Conservation (phyloP, 148 eudicot genomes). For the Vaccinium macrocarpon region DNA sequence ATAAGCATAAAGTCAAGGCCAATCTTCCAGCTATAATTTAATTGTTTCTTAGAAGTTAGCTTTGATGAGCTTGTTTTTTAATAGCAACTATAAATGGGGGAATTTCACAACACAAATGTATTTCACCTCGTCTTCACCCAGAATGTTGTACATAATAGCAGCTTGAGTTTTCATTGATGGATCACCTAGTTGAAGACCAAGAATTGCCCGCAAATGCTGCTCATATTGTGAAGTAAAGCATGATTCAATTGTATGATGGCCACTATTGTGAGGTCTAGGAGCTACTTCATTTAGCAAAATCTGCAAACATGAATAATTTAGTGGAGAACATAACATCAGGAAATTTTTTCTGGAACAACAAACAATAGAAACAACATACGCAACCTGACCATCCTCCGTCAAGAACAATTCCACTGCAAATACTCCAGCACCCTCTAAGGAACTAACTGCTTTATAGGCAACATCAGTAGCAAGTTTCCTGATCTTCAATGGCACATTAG, state of each 20-base stretch:
- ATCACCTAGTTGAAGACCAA: constrained; percentile 96
- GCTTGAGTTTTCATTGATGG: constrained; percentile 94
- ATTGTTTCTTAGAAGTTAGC: not conserved
- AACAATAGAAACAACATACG: constrained; percentile 5
- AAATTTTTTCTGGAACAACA: not conserved
- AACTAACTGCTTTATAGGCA: constrained; percentile 77
- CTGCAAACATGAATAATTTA: constrained; percentile 31
- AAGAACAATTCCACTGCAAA: constrained; percentile 91
- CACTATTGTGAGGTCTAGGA: constrained; percentile 91
- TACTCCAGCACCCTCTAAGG: constrained; percentile 95
- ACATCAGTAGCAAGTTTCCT: constrained; percentile 73
- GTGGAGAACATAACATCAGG: not conserved
- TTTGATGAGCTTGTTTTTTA: not conserved
- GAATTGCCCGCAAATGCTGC: constrained; percentile 89
- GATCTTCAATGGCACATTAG: constrained; percentile 74
- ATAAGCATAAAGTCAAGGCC: not conserved
- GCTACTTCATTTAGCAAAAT: constrained; percentile 39
- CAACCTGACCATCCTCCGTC: constrained; percentile 83
- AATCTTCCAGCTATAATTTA: not conserved
- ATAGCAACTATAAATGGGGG: not conserved
- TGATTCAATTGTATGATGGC: constrained; percentile 95
- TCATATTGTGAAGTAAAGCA: constrained; percentile 92
- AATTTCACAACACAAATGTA: not conserved
- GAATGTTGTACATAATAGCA: constrained; percentile 85
- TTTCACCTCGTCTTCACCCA: constrained; percentile 94